Percentiles rank a stretch among this genome's conserved stretches.
Conservation (phyloP, 2,329 filamentous ascomycete genomes). For the Alternaria alternata region DNA sequence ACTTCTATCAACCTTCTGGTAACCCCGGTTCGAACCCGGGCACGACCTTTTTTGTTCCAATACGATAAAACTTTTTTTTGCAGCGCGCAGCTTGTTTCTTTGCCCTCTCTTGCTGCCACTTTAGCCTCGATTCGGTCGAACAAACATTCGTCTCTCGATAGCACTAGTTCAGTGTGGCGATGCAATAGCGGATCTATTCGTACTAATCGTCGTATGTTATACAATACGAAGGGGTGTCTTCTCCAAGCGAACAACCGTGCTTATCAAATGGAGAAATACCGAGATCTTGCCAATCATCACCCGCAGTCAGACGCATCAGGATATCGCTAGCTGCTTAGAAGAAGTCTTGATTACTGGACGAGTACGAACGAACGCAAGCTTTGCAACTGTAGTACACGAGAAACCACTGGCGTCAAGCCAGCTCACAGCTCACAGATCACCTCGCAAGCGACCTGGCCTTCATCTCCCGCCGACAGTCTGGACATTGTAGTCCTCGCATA, state of each 20-base stretch:
- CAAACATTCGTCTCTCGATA: too few species aligned
- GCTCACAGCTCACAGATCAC: neutral
- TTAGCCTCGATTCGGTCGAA: too few species aligned
- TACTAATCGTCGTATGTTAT: neutral
- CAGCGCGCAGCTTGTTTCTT: too few species aligned
- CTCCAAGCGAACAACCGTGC: neutral
- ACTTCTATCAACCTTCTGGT: conserved; percentile 13
- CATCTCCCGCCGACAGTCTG: neutral
- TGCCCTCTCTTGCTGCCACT: too few species aligned
- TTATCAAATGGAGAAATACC: neutral
- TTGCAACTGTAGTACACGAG: neutral
- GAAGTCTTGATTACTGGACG: neutral
- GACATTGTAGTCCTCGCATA: neutral
- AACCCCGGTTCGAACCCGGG: conserved; percentile 22
- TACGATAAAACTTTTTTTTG: neutral
- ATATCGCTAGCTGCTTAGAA: neutral
- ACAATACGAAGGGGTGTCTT: neutral
- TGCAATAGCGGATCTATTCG: neutral
- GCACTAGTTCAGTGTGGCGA: neutral
- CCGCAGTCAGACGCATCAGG: neutral
- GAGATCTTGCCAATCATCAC: neutral
- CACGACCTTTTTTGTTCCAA: conserved; percentile 4
- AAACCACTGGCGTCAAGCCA: neutral
- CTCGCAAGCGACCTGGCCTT: neutral
- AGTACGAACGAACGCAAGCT: neutral